Percentiles rank a stretch among this genome's conserved stretches.
phyloP scores from a whole-genome alignment of 306 rosid species.

The Fragaria iinumae region DNA sequence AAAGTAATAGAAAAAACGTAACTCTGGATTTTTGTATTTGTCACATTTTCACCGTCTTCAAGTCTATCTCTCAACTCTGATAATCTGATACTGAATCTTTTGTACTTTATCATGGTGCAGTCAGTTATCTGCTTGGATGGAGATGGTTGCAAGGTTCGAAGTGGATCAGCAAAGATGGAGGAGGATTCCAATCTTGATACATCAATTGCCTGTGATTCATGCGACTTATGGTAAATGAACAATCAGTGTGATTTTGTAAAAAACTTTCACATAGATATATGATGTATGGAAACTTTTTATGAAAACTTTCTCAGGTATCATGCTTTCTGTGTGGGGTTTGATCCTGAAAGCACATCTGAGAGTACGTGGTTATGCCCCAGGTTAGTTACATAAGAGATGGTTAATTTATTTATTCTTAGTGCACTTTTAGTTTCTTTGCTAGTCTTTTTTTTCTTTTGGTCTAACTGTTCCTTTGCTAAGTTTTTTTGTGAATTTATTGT shows the following conservation, averaged over 20 bases:
- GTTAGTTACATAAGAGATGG: slow-evolving; percentile 38
- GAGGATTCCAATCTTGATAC: slow-evolving; percentile 80
- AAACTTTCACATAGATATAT: neutral
- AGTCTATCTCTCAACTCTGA: neutral
- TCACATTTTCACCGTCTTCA: neutral
- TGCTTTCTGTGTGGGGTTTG: slow-evolving; percentile 97
- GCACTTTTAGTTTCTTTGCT: slow-evolving; percentile 10
- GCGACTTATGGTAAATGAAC: slow-evolving; percentile 72
- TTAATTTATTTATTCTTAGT: slow-evolving; percentile 17
- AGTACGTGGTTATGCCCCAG: slow-evolving; percentile 97
- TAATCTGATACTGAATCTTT: slow-evolving; percentile 19
- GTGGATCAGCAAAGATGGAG: slow-evolving; percentile 49
- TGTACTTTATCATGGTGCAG: slow-evolving; percentile 54
- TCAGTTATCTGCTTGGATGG: slow-evolving; percentile 98
- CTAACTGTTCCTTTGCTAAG: neutral
- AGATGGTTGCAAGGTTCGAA: slow-evolving; percentile 83
- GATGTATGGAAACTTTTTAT: neutral
- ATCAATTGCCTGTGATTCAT: slow-evolving; percentile 97
- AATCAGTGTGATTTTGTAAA: slow-evolving; percentile 10
- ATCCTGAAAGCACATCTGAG: slow-evolving; percentile 76
- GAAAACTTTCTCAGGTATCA: slow-evolving; percentile 65
- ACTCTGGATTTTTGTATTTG: neutral
- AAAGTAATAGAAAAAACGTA: neutral
- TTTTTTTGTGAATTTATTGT: neutral
- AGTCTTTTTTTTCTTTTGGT: neutral